phyloP scores from a whole-genome alignment of 768 basidiomycete species.

The Podaxis pistillaris region DNA sequence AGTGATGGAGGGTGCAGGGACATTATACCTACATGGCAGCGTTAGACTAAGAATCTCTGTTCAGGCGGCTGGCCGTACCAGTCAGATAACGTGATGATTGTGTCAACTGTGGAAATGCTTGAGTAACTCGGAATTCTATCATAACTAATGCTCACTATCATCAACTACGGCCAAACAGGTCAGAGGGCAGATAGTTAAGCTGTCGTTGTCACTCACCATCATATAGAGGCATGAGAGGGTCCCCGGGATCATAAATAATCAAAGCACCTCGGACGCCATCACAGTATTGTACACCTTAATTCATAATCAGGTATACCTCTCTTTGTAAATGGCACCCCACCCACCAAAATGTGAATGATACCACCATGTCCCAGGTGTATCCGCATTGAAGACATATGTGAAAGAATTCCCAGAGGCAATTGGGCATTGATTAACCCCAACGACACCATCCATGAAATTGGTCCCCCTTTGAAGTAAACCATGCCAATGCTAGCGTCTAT shows the following conservation, averaged over 20 bases:
- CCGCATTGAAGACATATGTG: slow-evolving; percentile 35
- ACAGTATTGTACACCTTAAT: slow-evolving; percentile 44
- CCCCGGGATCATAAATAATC: slow-evolving; percentile 36
- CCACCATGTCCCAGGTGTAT: slow-evolving; percentile 35
- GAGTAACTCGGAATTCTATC: not conserved
- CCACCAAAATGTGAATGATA: slow-evolving; percentile 34
- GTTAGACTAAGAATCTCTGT: not conserved
- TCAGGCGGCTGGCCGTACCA: slow-evolving; percentile 30
- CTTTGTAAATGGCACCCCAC: not conserved
- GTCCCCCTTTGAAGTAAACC: slow-evolving; percentile 43
- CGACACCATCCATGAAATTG: slow-evolving; percentile 45
- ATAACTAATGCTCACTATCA: not conserved
- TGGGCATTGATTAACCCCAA: slow-evolving; percentile 46
- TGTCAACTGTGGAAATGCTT: slow-evolving; percentile 21
- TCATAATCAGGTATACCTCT: not conserved
- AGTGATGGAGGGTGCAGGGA: slow-evolving; percentile 21
- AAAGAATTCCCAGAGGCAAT: slow-evolving; percentile 40
- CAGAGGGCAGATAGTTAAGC: not conserved
- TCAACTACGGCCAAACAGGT: not conserved
- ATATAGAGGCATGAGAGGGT: slow-evolving; percentile 32
- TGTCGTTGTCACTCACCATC: slow-evolving; percentile 22
- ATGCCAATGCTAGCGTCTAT: slow-evolving; percentile 48
- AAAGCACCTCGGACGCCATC: slow-evolving; percentile 40
- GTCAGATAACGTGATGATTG: slow-evolving; percentile 49
- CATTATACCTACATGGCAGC: slow-evolving; percentile 32